phyloP scores from a whole-genome alignment of 2,329 filamentous ascomycete species.

The Lecanicillium sp. region DNA sequence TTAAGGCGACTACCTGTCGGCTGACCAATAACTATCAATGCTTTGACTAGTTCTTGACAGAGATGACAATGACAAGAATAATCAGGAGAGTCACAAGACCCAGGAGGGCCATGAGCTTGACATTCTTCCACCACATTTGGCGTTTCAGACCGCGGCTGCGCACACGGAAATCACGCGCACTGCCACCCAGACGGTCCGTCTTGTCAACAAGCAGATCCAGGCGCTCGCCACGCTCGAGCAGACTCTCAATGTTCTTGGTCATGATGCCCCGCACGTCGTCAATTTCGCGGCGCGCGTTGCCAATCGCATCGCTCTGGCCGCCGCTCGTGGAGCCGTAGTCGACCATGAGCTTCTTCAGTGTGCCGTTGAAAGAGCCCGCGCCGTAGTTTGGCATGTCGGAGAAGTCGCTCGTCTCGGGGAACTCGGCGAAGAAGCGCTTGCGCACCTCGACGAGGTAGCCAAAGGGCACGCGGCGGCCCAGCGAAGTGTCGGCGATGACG shows the following conservation, averaged over 20 bases:
- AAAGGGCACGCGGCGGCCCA: slow-evolving; percentile 86
- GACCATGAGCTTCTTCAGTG: slow-evolving; percentile 71
- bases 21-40: not conserved
- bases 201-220: slow-evolving; percentile 94
- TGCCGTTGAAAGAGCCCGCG: slow-evolving; percentile 76
- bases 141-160: slow-evolving; percentile 79
- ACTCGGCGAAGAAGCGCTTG: slow-evolving; percentile 72
- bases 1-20: slow-evolving; percentile 1
- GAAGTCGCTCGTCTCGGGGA: slow-evolving; percentile 65
- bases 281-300: slow-evolving; percentile 81
- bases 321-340: slow-evolving; percentile 75
- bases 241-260: slow-evolving; percentile 89
- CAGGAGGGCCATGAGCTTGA: slow-evolving; percentile 83
- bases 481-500: slow-evolving; percentile 73
- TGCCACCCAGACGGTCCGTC: slow-evolving; percentile 85
- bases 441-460: slow-evolving; percentile 89
- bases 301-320: slow-evolving; percentile 73
- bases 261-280: slow-evolving; percentile 89
- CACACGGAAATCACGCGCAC: slow-evolving; percentile 83
- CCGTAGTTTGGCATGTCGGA: slow-evolving; percentile 79
- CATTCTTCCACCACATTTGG: slow-evolving; percentile 99
- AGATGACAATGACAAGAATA: slow-evolving; percentile 48
- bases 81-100: slow-evolving; percentile 60
- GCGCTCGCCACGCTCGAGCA: slow-evolving; percentile 84
- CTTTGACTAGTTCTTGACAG: slow-evolving; percentile 38